Evolutionary conservation across 495 filamentous ascomycete genomes (phyloP), one percentile per base, ranked within the genome.

Genomic region (Aspergillus incahuasiensis): DNA sequence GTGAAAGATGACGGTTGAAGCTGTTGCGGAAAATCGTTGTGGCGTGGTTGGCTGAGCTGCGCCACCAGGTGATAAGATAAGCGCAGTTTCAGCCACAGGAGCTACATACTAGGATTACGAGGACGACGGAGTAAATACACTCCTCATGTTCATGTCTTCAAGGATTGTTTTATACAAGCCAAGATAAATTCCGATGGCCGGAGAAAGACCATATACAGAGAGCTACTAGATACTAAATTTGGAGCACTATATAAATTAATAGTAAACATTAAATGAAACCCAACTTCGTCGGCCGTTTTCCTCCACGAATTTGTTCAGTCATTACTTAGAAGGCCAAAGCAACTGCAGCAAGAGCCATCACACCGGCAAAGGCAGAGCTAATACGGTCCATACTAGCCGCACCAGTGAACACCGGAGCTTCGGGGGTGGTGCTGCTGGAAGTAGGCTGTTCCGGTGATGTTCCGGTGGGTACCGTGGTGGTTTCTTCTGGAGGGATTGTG

Each of bases 11-110:
- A 49, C 21, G 18, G 15, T 49, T 51, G 19, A 50, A 40, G 58
- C 52, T 55, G 56, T 22, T 24, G 34, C 62, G 60, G 73, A 75
- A 75, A 74, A 75, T 74, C 65, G 67, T 69, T 71, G 56, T 62
- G 62, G 67, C 70, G 67, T 42, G 19, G 42, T 19, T 57, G 47
- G 48, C 41, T n/a, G 7, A 7, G 11, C 41, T 65, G 38, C 56
- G 74, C 72, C 71, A 73, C 70, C 50, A 9, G 12, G 32, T 35
- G 72, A 75, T 77, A 74, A 74, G 69, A 72, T 72, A 72, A 72
- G 65, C 18, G 11, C 1, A 28, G 47, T 22, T 15, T 22, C 30
- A 34, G 46, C 46, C 41, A 30, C 41, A 48, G 6, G 38, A 40
- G 18, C 13, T 40, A 40, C 18, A 40, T 4, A 28, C 25, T n/a